These are phyloP conservation scores for Austropuccinia psidii DNA, from an alignment of 1,284 basidiomycete species.

Conservation along the genomic window DNA sequence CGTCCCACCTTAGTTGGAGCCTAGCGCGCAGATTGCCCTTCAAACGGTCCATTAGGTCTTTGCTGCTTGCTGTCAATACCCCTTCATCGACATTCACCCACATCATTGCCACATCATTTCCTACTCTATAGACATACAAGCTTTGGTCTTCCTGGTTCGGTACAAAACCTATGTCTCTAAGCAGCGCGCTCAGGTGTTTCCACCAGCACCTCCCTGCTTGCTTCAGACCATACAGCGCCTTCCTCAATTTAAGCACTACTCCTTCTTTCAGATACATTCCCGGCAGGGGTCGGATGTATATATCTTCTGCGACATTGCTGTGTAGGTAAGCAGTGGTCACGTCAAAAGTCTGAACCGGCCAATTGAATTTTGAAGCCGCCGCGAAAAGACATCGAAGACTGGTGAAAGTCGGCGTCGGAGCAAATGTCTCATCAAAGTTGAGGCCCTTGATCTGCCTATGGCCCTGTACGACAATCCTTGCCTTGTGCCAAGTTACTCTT, in stretches of 20 bases:
- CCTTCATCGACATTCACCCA: conserved; percentile 12
- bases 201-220: conserved; percentile 1
- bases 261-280: neutral
- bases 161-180: neutral
- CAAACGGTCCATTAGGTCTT: neutral
- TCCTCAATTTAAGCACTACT: neutral
- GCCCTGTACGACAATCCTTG: neutral
- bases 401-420: neutral
- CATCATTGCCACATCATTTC: neutral
- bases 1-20: neutral
- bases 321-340: neutral
- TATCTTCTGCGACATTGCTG: neutral
- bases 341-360: neutral
- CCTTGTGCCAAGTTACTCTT: neutral
- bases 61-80: neutral
- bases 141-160: neutral
- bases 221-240: neutral
- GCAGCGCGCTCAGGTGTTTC: neutral
- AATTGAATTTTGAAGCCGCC: neutral
- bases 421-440: neutral
- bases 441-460: neutral
- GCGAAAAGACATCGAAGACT: neutral
- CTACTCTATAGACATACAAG: neutral
- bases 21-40: neutral
- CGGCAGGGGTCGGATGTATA: neutral